These are phyloP conservation scores for Monosporascus cannonballus DNA, from an alignment of 2,329 filamentous ascomycete species.

Conservation along the genomic window DNA sequence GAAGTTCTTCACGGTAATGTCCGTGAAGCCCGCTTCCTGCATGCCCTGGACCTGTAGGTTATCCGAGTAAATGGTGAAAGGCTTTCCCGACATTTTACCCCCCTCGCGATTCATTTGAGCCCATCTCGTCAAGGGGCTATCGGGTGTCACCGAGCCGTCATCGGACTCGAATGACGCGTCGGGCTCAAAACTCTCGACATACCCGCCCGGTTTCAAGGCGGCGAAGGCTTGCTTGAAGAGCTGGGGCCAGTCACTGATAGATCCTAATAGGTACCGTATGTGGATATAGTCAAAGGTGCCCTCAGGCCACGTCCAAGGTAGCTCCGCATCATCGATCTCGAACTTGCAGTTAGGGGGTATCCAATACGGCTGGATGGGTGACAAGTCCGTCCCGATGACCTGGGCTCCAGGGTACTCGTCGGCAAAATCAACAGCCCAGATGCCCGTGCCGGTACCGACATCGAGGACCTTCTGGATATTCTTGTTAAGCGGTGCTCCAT, in stretches of 20 bases:
- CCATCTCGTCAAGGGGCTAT: not conserved
- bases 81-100: not conserved
- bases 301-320: slow-evolving; percentile 37
- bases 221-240: slow-evolving; percentile 12
- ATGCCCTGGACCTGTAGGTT: not conserved
- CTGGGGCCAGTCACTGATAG: slow-evolving; percentile 32
- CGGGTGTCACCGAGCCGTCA: slow-evolving; percentile 11
- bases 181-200: slow-evolving; percentile 20
- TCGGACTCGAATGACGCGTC: slow-evolving; percentile 14
- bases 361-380: slow-evolving; percentile 18
- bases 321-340: slow-evolving; percentile 47
- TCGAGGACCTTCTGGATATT: slow-evolving; percentile 15
- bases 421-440: slow-evolving; percentile 33
- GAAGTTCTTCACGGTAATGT: not conserved
- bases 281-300: slow-evolving; percentile 46
- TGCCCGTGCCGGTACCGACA: slow-evolving; percentile 34
- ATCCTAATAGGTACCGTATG: slow-evolving; percentile 37
- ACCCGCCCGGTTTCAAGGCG: slow-evolving; percentile 16
- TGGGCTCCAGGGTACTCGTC: slow-evolving; percentile 14
- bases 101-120: not conserved
- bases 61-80: not conserved
- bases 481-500: slow-evolving; percentile 12
- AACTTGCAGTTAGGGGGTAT: slow-evolving; percentile 46
- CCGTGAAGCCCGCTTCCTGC: not conserved
- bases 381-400: slow-evolving; percentile 17